Percentiles rank a stretch among this genome's conserved stretches.
Conservation (phyloP, 192 early-diverging fungal genomes). For the Phycomyces nitens region DNA sequence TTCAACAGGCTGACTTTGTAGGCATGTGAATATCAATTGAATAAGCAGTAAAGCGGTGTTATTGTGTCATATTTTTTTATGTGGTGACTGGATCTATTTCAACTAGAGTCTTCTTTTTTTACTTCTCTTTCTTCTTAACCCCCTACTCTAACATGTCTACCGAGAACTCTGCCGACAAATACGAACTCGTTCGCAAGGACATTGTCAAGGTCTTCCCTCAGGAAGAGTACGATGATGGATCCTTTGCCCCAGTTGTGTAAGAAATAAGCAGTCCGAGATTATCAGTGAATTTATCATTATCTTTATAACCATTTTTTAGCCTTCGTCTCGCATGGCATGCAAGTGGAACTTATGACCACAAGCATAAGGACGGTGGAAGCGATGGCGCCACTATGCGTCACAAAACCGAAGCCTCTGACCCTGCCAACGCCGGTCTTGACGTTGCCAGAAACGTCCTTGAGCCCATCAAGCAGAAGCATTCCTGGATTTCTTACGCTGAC, state of each 20-base stretch:
- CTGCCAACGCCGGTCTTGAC: slow-evolving; percentile 63
- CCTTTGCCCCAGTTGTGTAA: slow-evolving; percentile 62
- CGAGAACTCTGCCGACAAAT: slow-evolving; percentile 34
- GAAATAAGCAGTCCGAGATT: not conserved
- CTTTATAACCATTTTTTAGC: slow-evolving; percentile 20
- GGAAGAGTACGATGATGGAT: slow-evolving; percentile 54
- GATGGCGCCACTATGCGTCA: slow-evolving; percentile 70
- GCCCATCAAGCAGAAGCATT: slow-evolving; percentile 59
- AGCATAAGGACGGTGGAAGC: slow-evolving; percentile 56
- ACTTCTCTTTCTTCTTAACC: slow-evolving; percentile 1
- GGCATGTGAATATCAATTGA: no score
- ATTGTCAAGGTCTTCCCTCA: slow-evolving; percentile 37
- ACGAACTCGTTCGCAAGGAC: slow-evolving; percentile 36
- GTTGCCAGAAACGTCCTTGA: slow-evolving; percentile 49
- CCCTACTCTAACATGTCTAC: slow-evolving; percentile 33
- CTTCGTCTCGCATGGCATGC: slow-evolving; percentile 60
- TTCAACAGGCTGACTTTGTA: no score
- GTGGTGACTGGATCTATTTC: not conserved
- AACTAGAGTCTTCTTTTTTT: not conserved
- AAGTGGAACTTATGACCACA: slow-evolving; percentile 61
- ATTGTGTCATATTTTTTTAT: no score
- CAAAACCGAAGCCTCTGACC: slow-evolving; percentile 54
- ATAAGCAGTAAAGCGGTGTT: no score
- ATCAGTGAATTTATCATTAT: not conserved
- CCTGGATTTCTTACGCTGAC: slow-evolving; percentile 68